phyloP scores from a whole-genome alignment of 2,329 filamentous ascomycete species.

The Zopfia rhizophila region DNA sequence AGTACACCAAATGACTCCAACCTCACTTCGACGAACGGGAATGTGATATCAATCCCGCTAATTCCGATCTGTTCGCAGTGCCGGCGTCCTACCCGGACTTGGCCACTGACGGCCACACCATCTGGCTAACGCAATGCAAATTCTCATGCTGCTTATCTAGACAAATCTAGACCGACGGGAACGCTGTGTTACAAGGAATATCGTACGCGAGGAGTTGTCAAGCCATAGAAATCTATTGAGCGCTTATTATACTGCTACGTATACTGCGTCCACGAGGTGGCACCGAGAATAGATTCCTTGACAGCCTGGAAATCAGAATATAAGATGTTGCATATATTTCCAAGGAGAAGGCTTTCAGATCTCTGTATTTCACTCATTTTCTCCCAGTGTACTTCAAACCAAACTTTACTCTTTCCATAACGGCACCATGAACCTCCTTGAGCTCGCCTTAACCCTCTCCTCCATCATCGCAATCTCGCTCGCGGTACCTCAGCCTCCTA shows the following conservation, averaged over 20 bases:
- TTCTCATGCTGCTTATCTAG: conserved; percentile 1
- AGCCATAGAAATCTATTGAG: conserved; percentile 15
- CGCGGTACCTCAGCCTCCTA: conserved; percentile 30
- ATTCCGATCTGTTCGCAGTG: conserved; percentile 14
- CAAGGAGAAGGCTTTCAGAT: no score
- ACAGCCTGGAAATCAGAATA: no score
- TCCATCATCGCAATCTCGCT: conserved; percentile 25
- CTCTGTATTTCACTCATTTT: no score
- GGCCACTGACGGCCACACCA: not conserved
- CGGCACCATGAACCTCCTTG: conserved; percentile 31
- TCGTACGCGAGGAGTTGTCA: conserved; percentile 8
- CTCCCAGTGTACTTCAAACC: no score
- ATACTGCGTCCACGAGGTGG: no score
- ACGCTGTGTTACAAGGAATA: conserved; percentile 6
- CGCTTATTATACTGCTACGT: no score
- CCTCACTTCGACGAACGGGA: no score
- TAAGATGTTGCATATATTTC: no score
- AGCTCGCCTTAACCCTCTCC: conserved; percentile 23
- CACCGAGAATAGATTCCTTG: no score
- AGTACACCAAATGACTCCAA: not conserved
- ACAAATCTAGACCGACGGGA: conserved; percentile 4
- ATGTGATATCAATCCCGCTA: no score
- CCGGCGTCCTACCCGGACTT: conserved; percentile 4
- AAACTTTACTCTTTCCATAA: no score
- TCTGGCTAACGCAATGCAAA: not conserved